These are phyloP conservation scores for Penicillium sp. DNA, from an alignment of 2,329 filamentous ascomycete species.

Conservation along the genomic window DNA sequence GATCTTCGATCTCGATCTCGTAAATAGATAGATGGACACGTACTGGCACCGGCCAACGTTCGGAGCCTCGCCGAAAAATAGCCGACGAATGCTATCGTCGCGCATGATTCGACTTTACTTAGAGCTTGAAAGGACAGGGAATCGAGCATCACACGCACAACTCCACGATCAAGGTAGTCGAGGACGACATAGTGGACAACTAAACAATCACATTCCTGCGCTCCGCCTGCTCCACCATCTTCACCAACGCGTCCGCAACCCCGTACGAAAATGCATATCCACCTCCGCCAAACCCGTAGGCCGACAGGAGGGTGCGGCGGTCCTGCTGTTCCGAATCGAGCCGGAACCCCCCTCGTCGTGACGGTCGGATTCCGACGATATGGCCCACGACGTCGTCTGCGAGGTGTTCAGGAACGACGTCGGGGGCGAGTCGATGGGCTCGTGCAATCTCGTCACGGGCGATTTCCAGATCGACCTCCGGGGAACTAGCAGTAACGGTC, in stretches of 20 bases:
- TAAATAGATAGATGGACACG: no score
- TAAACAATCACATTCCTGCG: conserved; percentile 29
- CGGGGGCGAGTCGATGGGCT: conserved; percentile 37
- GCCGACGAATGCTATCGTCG: not conserved
- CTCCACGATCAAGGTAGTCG: not conserved
- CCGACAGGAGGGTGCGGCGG: conserved; percentile 30
- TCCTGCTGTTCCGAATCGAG: conserved; percentile 32
- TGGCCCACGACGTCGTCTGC: conserved; percentile 29
- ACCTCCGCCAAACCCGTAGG: conserved; percentile 40
- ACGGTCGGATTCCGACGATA: conserved; percentile 39
- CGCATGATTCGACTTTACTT: not conserved
- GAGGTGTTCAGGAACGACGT: conserved; percentile 35
- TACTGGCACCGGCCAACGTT: not conserved
- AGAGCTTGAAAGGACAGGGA: no score
- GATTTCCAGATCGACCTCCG: conserved; percentile 37
- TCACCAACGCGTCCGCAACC: conserved; percentile 34
- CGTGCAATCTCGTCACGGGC: conserved; percentile 40
- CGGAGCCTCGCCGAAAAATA: not conserved
- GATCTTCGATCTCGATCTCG: no score
- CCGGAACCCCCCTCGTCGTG: conserved; percentile 35
- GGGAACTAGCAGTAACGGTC: conserved; percentile 23
- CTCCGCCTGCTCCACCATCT: conserved; percentile 36
- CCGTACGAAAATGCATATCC: conserved; percentile 42
- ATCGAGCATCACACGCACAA: not conserved
- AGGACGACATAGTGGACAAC: not conserved